Evolutionary conservation across 495 filamentous ascomycete genomes (phyloP).

Genomic region (Lophiotrema nucula): DNA sequence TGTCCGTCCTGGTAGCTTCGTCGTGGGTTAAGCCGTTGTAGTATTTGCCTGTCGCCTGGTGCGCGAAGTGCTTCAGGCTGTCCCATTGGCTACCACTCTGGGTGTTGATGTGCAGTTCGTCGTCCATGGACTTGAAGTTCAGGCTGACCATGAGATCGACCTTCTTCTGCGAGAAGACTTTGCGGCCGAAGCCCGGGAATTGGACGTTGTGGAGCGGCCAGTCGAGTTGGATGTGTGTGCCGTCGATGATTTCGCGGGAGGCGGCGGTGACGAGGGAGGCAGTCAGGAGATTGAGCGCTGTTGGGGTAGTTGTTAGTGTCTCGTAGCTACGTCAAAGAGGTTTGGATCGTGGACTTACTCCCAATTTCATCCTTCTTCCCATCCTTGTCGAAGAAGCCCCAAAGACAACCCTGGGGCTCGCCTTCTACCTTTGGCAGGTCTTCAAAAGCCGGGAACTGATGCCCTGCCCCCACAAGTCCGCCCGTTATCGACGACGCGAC

Average conservation of each 20-base stretch:
- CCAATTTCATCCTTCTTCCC: constrained; percentile 59
- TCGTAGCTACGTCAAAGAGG: neutral
- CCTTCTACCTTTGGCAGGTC: constrained; percentile 57
- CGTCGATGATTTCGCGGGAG: constrained; percentile 51
- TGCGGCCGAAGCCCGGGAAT: constrained; percentile 51
- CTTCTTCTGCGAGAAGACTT: constrained; percentile 52
- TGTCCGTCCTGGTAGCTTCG: constrained; percentile 11
- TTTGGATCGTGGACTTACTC: constrained; percentile 27
- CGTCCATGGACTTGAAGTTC: constrained; percentile 36
- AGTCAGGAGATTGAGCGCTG: constrained; percentile 54
- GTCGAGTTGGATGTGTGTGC: constrained; percentile 50
- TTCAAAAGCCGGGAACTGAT: constrained; percentile 51
- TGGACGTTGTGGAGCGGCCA: constrained; percentile 43
- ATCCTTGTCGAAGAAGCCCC: constrained; percentile 64
- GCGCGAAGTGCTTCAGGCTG: constrained; percentile 43
- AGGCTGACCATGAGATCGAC: constrained; percentile 46
- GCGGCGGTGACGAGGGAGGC: constrained; percentile 52
- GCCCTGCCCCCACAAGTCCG: neutral
- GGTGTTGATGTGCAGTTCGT: constrained; percentile 51
- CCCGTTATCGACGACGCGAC: constrained; percentile 11
- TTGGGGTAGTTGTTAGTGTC: neutral
- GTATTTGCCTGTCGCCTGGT: constrained; percentile 47
- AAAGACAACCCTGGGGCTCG: constrained; percentile 63
- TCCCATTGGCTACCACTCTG: constrained; percentile 48
- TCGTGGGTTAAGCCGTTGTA: constrained; percentile 53